phyloP scores from a whole-genome alignment of 768 basidiomycete species.

The Suillus subalutaceus region DNA sequence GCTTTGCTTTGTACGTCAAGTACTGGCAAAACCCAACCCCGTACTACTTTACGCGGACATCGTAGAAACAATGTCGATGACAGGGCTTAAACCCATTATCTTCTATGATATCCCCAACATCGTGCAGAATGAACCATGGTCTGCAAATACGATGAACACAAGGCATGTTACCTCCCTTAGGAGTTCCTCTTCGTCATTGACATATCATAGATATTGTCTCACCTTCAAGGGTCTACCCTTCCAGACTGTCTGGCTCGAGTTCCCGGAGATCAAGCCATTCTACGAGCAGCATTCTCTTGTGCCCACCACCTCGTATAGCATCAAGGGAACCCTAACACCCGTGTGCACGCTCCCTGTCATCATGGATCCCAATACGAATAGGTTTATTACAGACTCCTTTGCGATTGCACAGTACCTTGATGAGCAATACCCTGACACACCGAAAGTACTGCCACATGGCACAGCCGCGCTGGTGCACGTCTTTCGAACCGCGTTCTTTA shows the following conservation, averaged over 20 bases:
- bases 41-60: not conserved
- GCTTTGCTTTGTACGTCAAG: too few species aligned
- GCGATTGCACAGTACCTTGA: conserved; percentile 56
- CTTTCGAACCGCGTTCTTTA: conserved; percentile 23
- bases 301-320: conserved; percentile 3
- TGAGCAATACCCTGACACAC: conserved; percentile 46
- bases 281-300: conserved; percentile 33
- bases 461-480: conserved; percentile 36
- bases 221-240: conserved; percentile 41
- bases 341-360: conserved; percentile 53
- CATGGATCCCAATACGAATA: conserved; percentile 45
- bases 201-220: not conserved
- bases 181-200: not conserved
- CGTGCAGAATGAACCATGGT: conserved; percentile 36
- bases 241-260: conserved; percentile 55
- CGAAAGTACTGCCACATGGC: conserved; percentile 38
- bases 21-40: too few species aligned
- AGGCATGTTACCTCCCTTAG: conserved; percentile 23
- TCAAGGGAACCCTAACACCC: conserved; percentile 30
- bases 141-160: conserved; percentile 41
- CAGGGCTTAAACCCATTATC: conserved; percentile 26
- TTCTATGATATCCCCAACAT: conserved; percentile 41
- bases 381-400: conserved; percentile 43
- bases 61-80: conserved; percentile 13
- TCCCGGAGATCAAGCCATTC: conserved; percentile 46